phyloP scores from a whole-genome alignment of 129 eudicot species.

The Deinandra increscens region DNA sequence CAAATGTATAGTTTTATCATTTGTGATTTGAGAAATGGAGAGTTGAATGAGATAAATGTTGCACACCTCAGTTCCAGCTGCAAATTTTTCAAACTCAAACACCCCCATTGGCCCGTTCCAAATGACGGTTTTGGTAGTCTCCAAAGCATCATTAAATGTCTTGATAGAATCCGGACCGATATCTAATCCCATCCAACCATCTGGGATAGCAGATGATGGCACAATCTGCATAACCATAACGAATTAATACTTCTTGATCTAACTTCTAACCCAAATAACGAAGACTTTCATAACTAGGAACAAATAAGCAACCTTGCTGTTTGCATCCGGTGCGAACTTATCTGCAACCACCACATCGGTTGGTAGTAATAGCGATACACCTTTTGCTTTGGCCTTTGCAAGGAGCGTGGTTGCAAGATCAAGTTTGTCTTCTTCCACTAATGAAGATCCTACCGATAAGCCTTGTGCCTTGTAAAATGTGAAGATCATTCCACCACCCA shows the following conservation, averaged over 20 bases:
- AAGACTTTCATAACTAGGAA: neutral
- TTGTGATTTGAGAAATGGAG: neutral
- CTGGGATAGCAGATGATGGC: constrained; percentile 61
- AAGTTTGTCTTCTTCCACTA: constrained; percentile 63
- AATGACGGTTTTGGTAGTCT: constrained; percentile 53
- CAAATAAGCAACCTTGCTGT: constrained; percentile 52
- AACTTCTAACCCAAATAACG: neutral
- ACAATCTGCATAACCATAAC: constrained; percentile 39
- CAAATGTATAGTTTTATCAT: neutral
- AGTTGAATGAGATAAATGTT: constrained; percentile 1
- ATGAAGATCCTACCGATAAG: constrained; percentile 52
- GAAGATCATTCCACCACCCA: constrained; percentile 71
- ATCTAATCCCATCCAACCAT: constrained; percentile 79
- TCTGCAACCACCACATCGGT: constrained; percentile 62
- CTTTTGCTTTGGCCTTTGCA: constrained; percentile 58
- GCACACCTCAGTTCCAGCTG: constrained; percentile 68
- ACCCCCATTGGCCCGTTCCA: constrained; percentile 74
- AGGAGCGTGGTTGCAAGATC: constrained; percentile 64
- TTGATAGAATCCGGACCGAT: constrained; percentile 68
- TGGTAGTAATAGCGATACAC: constrained; percentile 55
- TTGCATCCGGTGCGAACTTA: constrained; percentile 66
- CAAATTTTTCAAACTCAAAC: constrained; percentile 58
- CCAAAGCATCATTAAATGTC: constrained; percentile 62
- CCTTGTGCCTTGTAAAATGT: constrained; percentile 76
- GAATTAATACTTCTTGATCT: neutral